These are phyloP conservation scores for Raphanus hybrid DNA, from an alignment of 441 rosid species.

Conservation along the genomic window DNA sequence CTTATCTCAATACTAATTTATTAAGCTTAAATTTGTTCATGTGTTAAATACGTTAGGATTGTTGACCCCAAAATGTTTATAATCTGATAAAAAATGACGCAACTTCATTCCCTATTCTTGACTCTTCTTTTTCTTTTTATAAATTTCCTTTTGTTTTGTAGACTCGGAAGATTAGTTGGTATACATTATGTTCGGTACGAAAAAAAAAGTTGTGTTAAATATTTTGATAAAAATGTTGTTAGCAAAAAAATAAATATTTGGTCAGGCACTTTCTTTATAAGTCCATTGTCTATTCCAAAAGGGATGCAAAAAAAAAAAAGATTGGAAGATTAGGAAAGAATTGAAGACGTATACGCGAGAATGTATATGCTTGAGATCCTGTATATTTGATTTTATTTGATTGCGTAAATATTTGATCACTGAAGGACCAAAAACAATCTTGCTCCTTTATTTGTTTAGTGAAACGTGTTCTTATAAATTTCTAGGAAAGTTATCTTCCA, in stretches of 20 bases:
- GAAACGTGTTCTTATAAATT: neutral
- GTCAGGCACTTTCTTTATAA: neutral
- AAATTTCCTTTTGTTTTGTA: neutral
- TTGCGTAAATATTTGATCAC: neutral
- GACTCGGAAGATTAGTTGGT: neutral
- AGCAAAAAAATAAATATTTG: neutral
- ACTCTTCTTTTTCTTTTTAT: neutral
- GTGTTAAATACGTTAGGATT: neutral
- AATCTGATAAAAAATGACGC: neutral
- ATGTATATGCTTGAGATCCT: neutral
- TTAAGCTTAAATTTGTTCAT: neutral
- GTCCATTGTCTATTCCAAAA: neutral
- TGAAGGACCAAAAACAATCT: neutral
- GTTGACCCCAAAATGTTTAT: neutral
- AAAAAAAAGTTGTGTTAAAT: neutral
- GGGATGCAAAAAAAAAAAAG: neutral
- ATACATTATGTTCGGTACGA: neutral
- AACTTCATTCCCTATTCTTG: neutral
- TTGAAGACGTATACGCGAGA: conserved; percentile 24
- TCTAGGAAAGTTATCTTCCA: neutral
- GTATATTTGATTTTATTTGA: neutral
- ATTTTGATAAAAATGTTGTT: neutral
- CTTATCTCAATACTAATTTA: neutral
- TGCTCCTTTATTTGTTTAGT: neutral
- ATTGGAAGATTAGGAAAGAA: neutral